Conservation (phyloP, 1,284 basidiomycete species). For the Xanthoconium separans region DNA sequence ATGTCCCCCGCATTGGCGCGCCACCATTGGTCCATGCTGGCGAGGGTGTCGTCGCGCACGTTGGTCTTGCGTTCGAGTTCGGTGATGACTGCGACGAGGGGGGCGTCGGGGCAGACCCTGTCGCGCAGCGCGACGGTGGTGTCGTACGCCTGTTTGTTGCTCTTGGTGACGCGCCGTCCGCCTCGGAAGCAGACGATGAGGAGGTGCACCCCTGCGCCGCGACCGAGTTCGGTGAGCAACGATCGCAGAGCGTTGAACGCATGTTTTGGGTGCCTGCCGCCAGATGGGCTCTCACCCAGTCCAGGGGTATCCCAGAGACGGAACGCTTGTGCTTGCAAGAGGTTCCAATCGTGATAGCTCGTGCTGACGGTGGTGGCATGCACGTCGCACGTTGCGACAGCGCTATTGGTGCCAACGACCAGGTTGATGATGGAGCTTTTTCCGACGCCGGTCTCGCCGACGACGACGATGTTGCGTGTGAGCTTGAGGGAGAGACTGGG, state of each 20-base stretch:
- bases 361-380: constrained; percentile 20
- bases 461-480: constrained; percentile 25
- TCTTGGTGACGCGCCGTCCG: constrained; percentile 17
- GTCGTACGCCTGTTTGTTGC: constrained; percentile 26
- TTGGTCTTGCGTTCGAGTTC: constrained; percentile 17
- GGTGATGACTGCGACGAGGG: constrained; percentile 22
- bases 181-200: constrained; percentile 27
- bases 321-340: constrained; percentile 19
- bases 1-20: constrained; percentile 9
- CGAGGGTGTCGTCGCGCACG: constrained; percentile 2
- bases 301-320: constrained; percentile 33
- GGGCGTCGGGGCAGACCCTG: constrained; percentile 17
- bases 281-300: constrained; percentile 19
- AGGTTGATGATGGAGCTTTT: constrained; percentile 29
- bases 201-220: constrained; percentile 23
- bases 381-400: constrained; percentile 17
- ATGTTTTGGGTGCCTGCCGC: constrained; percentile 8
- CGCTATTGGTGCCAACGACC: constrained; percentile 15
- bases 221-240: constrained; percentile 27
- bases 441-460: constrained; percentile 27
- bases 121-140: constrained; percentile 14
- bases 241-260: constrained; percentile 21
- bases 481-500: constrained; percentile 18
- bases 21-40: constrained; percentile 27
- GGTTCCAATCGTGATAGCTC: constrained; percentile 25